Conservation (phyloP, 345 rosid species). For the Carallia pectinifolia region DNA sequence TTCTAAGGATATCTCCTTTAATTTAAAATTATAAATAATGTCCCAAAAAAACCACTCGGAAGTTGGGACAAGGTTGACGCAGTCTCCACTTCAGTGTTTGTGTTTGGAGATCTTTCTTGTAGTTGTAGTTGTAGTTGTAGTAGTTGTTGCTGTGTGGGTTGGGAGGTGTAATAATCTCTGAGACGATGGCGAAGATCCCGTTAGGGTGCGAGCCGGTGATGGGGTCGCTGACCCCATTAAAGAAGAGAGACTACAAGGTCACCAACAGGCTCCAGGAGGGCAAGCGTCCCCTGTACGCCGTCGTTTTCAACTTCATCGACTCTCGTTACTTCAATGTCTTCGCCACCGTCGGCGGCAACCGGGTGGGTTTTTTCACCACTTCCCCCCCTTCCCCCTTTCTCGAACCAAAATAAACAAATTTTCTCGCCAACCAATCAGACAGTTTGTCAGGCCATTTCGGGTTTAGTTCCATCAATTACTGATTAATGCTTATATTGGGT, state of each 20-base stretch:
- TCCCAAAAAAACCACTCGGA: neutral
- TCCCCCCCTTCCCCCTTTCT: too few relatives aligned
- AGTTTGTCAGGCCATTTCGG: neutral
- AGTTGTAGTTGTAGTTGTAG: too few relatives aligned
- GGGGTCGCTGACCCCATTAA: slow-evolving; percentile 68
- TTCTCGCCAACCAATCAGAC: neutral
- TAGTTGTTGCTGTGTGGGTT: too few relatives aligned
- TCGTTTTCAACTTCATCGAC: slow-evolving; percentile 92
- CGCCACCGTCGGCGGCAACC: slow-evolving; percentile 93
- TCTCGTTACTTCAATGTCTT: slow-evolving; percentile 87
- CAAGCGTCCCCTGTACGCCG: slow-evolving; percentile 90
- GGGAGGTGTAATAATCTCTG: too few relatives aligned
- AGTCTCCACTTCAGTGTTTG: too few relatives aligned
- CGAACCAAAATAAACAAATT: neutral
- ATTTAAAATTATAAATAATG: neutral
- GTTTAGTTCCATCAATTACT: neutral
- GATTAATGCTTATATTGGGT: neutral
- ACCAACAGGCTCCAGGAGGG: slow-evolving; percentile 89
- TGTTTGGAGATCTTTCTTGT: too few relatives aligned
- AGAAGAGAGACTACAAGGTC: slow-evolving; percentile 74
- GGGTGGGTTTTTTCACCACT: slow-evolving; percentile 34
- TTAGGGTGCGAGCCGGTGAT: slow-evolving; percentile 83
- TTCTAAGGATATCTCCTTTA: neutral
- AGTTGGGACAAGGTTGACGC: too few relatives aligned
- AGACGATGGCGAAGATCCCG: slow-evolving; percentile 59